These are phyloP conservation scores for Coemansia sp. DNA, from an alignment of 192 early-diverging fungal species.

Conservation along the genomic window DNA sequence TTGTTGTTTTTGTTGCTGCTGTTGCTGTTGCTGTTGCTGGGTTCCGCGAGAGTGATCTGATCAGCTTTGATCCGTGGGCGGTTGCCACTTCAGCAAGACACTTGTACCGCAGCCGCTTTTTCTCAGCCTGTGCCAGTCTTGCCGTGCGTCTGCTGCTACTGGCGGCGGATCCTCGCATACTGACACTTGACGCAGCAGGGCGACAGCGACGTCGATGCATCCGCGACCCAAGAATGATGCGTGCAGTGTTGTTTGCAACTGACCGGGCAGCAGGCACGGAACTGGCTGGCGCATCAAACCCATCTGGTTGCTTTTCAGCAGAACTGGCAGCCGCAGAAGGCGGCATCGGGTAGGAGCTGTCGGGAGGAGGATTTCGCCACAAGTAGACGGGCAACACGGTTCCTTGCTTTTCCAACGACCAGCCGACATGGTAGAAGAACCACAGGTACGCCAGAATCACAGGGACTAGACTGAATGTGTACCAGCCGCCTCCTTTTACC, in stretches of 20 bases:
- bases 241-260: slow-evolving; percentile 10
- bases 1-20: too few relatives aligned
- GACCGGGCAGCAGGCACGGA: slow-evolving; percentile 3
- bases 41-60: slow-evolving; percentile 30
- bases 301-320: not conserved
- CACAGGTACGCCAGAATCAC: slow-evolving; percentile 37
- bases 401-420: slow-evolving; percentile 45
- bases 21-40: slow-evolving; percentile 7
- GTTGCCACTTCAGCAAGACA: slow-evolving; percentile 47
- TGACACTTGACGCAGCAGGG: not conserved
- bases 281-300: not conserved
- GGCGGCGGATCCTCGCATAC: not conserved
- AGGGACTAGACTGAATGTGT: slow-evolving; percentile 43
- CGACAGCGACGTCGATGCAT: not conserved
- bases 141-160: not conserved
- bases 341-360: slow-evolving; percentile 47
- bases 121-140: not conserved
- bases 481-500: slow-evolving; percentile 53
- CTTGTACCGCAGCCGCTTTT: slow-evolving; percentile 37
- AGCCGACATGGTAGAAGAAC: slow-evolving; percentile 46
- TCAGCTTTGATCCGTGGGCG: slow-evolving; percentile 39
- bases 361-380: slow-evolving; percentile 50
- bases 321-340: not conserved
- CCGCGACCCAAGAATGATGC: slow-evolving; percentile 9
- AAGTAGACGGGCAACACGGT: slow-evolving; percentile 42